Percentiles rank a stretch among this genome's conserved stretches.
Evolutionary conservation across 2,329 filamentous ascomycete species (phyloP).

Genomic region (Aspergillus phoenicis): DNA sequence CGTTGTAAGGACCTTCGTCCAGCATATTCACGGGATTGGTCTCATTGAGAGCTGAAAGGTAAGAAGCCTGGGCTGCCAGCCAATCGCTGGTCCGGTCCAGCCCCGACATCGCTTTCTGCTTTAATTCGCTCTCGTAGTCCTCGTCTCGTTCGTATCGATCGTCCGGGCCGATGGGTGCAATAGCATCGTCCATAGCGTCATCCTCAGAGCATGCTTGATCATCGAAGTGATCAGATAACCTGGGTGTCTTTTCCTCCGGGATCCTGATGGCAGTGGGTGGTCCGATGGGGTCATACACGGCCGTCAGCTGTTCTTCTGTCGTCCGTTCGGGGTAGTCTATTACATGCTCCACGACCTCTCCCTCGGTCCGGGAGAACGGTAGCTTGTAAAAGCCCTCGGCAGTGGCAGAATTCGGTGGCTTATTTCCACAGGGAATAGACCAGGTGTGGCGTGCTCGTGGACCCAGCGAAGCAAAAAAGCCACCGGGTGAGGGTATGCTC

Average conservation of each 20-base stretch:
- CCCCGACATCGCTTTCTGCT: slow-evolving; percentile 70
- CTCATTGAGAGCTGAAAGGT: slow-evolving; percentile 67
- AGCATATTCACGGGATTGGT: slow-evolving; percentile 54
- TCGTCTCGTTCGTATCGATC: slow-evolving; percentile 65
- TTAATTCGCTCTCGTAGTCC: slow-evolving; percentile 72
- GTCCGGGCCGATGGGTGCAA: slow-evolving; percentile 65
- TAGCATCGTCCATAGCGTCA: slow-evolving; percentile 53
- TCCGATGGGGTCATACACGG: slow-evolving; percentile 33
- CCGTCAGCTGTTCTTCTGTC: slow-evolving; percentile 37
- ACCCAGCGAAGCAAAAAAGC: slow-evolving; percentile 86
- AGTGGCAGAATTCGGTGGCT: slow-evolving; percentile 80
- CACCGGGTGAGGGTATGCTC: slow-evolving; percentile 87
- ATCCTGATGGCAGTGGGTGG: slow-evolving; percentile 52
- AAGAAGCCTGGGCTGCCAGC: slow-evolving; percentile 79
- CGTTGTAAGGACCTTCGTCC: slow-evolving; percentile 34
- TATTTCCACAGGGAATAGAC: slow-evolving; percentile 63
- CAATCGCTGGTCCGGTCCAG: slow-evolving; percentile 83
- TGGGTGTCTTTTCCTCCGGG: slow-evolving; percentile 42
- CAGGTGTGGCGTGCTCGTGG: slow-evolving; percentile 77
- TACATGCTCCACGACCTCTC: slow-evolving; percentile 65
- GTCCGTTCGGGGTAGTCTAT: slow-evolving; percentile 59
- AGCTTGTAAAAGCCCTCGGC: slow-evolving; percentile 88
- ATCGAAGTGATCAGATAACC: slow-evolving; percentile 24
- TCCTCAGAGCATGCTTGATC: slow-evolving; percentile 32
- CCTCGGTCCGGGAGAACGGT: slow-evolving; percentile 66